A percentile compares a stretch with the other conserved stretches of the same genome.
Evolutionary conservation across 1,284 basidiomycete species (phyloP).

Genomic region (Singerocomus inundabilis): DNA sequence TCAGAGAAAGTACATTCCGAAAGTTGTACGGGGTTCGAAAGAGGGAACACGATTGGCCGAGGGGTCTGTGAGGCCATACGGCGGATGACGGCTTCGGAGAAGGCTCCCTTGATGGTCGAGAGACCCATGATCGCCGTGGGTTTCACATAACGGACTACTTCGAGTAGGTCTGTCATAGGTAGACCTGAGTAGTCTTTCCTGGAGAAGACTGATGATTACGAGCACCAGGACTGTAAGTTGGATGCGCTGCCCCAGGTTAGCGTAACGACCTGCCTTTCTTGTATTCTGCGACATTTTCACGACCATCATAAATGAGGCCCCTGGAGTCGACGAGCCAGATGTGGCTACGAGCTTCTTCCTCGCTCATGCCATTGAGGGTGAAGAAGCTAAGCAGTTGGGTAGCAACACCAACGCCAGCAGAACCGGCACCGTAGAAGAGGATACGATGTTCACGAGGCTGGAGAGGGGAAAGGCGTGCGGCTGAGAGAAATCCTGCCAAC

Average conservation of each 20-base stretch:
- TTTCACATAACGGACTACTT: slow-evolving; percentile 83
- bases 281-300: slow-evolving; percentile 70
- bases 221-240: neutral
- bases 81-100: slow-evolving; percentile 73
- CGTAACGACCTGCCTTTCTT: slow-evolving; percentile 63
- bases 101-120: slow-evolving; percentile 84
- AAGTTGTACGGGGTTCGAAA: slow-evolving; percentile 89
- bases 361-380: slow-evolving; percentile 70
- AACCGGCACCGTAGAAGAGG: slow-evolving; percentile 89
- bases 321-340: slow-evolving; percentile 89
- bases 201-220: slow-evolving; percentile 63
- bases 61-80: slow-evolving; percentile 85
- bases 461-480: slow-evolving; percentile 73
- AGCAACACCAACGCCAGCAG: slow-evolving; percentile 87
- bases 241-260: neutral
- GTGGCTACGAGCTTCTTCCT: slow-evolving; percentile 73
- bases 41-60: slow-evolving; percentile 91
- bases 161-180: slow-evolving; percentile 72
- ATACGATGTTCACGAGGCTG: slow-evolving; percentile 79
- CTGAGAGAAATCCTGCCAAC: slow-evolving; percentile 87
- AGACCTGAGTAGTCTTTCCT: slow-evolving; percentile 76
- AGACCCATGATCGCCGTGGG: slow-evolving; percentile 92
- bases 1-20: slow-evolving; percentile 87
- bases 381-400: slow-evolving; percentile 90
- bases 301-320: slow-evolving; percentile 74